phyloP scores from a whole-genome alignment of 805 yeast genomes.

The Candida morakotiae region DNA sequence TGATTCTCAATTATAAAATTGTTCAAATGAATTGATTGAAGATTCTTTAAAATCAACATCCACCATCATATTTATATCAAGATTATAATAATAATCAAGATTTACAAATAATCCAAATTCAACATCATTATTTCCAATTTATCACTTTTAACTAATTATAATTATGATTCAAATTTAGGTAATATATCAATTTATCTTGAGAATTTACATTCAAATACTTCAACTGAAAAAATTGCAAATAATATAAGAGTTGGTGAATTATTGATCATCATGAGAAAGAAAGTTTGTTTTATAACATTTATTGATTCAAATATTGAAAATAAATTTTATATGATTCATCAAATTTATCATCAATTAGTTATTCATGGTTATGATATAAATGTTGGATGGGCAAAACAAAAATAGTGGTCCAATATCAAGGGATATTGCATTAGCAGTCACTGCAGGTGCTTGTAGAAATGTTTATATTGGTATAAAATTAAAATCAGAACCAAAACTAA shows the following conservation, averaged over 20 bases:
- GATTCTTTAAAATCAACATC: conserved; percentile 10
- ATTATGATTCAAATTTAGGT: no score
- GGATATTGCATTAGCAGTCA: conserved; percentile 56
- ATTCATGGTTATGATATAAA: conserved; percentile 59
- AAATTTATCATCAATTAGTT: conserved; percentile 51
- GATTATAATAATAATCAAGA: not conserved
- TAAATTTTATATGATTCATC: conserved; percentile 59
- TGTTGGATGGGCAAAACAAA: conserved; percentile 69
- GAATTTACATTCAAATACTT: conserved; percentile 58
- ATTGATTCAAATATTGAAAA: conserved; percentile 64
- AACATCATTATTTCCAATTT: not conserved
- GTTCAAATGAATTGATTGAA: conserved; percentile 1
- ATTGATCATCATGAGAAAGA: conserved; percentile 56
- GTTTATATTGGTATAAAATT: conserved; percentile 64
- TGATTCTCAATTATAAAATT: not conserved
- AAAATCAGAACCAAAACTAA: conserved; percentile 16
- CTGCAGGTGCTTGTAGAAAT: conserved; percentile 74
- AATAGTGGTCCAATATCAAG: conserved; percentile 61
- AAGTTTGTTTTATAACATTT: conserved; percentile 67
- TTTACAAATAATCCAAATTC: conserved; percentile 1
- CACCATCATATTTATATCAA: conserved; percentile 2
- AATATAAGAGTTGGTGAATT: conserved; percentile 70
- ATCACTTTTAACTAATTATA: no score
- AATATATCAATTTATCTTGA: conserved; percentile 72
- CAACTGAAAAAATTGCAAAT: conserved; percentile 71